Percentiles rank a stretch among this genome's conserved stretches.
These are phyloP conservation scores for Mariannaea sp. DNA, from an alignment of 2,329 filamentous ascomycete genomes.

Conservation along the genomic window DNA sequence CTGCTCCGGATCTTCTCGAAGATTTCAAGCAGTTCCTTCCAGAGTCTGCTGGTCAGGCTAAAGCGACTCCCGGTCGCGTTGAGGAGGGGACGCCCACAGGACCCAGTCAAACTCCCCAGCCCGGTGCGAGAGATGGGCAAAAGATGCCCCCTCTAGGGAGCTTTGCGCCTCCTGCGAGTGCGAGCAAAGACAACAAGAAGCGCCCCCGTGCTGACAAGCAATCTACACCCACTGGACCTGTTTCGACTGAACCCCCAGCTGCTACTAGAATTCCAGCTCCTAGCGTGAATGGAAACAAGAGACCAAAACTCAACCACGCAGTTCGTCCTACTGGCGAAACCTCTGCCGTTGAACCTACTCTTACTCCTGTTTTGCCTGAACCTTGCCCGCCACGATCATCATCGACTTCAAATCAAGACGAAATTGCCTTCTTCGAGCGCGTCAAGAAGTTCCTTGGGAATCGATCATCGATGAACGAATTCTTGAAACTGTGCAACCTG, in stretches of 20 bases:
- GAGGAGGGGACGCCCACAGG: conserved; percentile 56
- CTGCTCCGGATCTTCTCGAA: conserved; percentile 90
- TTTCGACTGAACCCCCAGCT: conserved; percentile 50
- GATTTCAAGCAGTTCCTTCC: conserved; percentile 99
- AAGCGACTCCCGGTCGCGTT: conserved; percentile 58
- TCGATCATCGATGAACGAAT: conserved; percentile 90
- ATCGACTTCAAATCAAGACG: conserved; percentile 77
- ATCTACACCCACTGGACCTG: conserved; percentile 52
- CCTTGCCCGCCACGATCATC: conserved; percentile 79
- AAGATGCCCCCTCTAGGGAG: conserved; percentile 94
- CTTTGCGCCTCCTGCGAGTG: conserved; percentile 81
- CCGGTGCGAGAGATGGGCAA: conserved; percentile 62
- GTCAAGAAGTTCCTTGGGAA: conserved; percentile 97
- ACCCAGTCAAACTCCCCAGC: conserved; percentile 60
- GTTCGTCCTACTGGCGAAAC: conserved; percentile 64
- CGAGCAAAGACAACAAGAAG: conserved; percentile 90
- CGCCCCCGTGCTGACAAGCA: conserved; percentile 68
- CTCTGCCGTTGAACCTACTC: conserved; percentile 76
- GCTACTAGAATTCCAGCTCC: conserved; percentile 41
- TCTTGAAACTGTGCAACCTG: conserved; percentile 94
- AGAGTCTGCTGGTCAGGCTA: conserved; percentile 70
- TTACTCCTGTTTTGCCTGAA: conserved; percentile 86
- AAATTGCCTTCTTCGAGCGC: conserved; percentile 91
- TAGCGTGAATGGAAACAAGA: conserved; percentile 56
- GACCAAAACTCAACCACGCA: conserved; percentile 75